These are phyloP conservation scores for Aspergillus steynii DNA, from an alignment of 495 filamentous ascomycete species.

Conservation along the genomic window DNA sequence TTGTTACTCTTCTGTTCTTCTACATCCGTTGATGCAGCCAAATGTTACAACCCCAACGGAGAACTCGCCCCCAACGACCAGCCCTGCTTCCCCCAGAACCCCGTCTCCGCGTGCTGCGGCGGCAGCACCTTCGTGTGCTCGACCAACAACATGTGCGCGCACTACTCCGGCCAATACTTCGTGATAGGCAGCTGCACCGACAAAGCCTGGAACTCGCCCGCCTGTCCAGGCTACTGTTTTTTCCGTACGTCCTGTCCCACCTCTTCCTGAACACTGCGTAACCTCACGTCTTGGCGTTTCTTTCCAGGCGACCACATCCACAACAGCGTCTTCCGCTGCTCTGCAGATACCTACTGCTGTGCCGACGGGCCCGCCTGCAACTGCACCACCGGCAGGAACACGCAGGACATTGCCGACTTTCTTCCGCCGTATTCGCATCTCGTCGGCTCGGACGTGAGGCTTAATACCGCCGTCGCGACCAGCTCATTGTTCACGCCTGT, in stretches of 20 bases:
- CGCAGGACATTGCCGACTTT: background rate
- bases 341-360: conserved; percentile 2
- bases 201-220: conserved; percentile 6
- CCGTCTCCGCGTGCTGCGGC: conserved; percentile 1
- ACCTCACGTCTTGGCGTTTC: background rate
- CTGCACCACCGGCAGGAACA: background rate
- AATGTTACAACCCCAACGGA: conserved; percentile 1
- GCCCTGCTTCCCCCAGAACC: conserved; percentile 5
- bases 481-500: conserved; percentile 4
- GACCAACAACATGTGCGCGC: conserved; percentile 5
- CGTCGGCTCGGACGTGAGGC: conserved; percentile 1
- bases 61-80: conserved; percentile 1
- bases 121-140: conserved; percentile 4
- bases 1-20: background rate
- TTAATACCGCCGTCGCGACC: conserved; percentile 1
- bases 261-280: background rate
- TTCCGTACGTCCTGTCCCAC: background rate
- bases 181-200: conserved; percentile 4
- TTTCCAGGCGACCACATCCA: background rate
- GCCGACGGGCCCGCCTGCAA: conserved; percentile 1
- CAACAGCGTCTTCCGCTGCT: conserved; percentile 3
- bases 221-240: conserved; percentile 4
- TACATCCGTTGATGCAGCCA: background rate
- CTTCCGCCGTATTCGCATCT: background rate
- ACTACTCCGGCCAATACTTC: conserved; percentile 1